phyloP scores from a whole-genome alignment of 768 basidiomycete genomes.

The Suillus alpinus region DNA sequence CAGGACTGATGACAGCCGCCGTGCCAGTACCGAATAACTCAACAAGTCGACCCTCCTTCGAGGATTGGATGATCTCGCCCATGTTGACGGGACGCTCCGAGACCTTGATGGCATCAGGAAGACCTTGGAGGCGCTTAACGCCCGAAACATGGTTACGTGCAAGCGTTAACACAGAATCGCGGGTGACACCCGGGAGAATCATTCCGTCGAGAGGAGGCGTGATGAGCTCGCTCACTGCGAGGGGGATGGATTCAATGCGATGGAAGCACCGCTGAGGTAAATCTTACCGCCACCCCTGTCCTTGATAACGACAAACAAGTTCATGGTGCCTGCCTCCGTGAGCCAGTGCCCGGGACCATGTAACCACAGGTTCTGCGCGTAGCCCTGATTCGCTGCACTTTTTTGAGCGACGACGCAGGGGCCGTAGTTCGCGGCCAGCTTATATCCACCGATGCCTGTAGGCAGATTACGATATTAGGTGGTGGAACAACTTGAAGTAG shows the following conservation, averaged over 20 bases:
- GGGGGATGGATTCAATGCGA: background rate
- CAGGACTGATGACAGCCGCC: constrained; percentile 52
- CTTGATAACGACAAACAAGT: constrained; percentile 81
- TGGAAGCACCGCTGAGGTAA: background rate
- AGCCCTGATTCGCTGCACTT: constrained; percentile 69
- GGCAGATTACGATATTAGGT: constrained; percentile 5
- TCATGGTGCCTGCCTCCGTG: constrained; percentile 87
- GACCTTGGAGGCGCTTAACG: constrained; percentile 42
- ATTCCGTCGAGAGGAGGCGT: constrained; percentile 66
- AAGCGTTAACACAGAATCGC: constrained; percentile 50
- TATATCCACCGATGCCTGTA: constrained; percentile 80
- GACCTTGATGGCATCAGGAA: constrained; percentile 56
- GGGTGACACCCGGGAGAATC: constrained; percentile 66
- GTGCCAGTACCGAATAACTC: constrained; percentile 53
- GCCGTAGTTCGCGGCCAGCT: constrained; percentile 86
- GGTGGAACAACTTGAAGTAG: background rate
- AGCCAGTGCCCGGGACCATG: constrained; percentile 58
- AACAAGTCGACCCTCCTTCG: constrained; percentile 40
- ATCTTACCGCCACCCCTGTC: constrained; percentile 59
- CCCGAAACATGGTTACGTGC: constrained; percentile 57
- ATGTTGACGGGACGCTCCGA: constrained; percentile 74
- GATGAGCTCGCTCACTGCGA: constrained; percentile 49
- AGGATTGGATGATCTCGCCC: constrained; percentile 61
- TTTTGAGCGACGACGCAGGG: constrained; percentile 85
- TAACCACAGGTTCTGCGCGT: constrained; percentile 88